Evolutionary conservation across 164 flowering plant genomes (phyloP).

Genomic region (Chloranthus sessilifolius): DNA sequence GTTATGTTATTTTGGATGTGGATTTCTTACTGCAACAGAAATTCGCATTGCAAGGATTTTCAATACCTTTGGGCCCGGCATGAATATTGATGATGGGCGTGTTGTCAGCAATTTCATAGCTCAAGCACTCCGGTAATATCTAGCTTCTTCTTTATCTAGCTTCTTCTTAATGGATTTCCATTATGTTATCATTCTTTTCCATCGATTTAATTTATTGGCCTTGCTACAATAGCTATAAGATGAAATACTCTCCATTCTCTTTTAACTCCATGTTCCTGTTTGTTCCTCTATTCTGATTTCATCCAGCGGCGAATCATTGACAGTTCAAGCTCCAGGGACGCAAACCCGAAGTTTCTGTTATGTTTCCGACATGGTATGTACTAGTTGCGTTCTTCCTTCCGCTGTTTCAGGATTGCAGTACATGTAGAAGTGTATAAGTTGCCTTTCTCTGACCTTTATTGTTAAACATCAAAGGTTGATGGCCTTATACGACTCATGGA

Average conservation of each 20-base stretch:
- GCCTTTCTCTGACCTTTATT: neutral
- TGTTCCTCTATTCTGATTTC: no score
- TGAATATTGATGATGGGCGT: conserved; percentile 88
- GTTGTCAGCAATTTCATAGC: conserved; percentile 87
- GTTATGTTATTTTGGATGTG: no score
- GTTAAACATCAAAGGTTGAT: conserved; percentile 49
- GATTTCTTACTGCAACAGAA: conserved; percentile 32
- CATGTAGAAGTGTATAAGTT: neutral
- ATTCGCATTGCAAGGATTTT: conserved; percentile 85
- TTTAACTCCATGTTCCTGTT: no score
- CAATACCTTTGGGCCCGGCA: conserved; percentile 85
- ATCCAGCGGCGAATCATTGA: conserved; percentile 54
- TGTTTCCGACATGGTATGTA: conserved; percentile 69
- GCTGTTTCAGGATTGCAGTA: neutral
- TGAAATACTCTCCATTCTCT: no score
- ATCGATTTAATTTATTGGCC: no score
- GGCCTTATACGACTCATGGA: conserved; percentile 90
- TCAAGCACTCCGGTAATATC: conserved; percentile 63
- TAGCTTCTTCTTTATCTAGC: no score
- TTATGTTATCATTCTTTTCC: no score
- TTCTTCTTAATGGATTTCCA: no score
- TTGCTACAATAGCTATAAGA: no score
- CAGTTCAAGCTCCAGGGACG: conserved; percentile 68
- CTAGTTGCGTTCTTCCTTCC: neutral
- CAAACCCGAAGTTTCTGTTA: conserved; percentile 74